Conservation (phyloP, 257 asterid genomes). For the Gentiana dahurica region DNA sequence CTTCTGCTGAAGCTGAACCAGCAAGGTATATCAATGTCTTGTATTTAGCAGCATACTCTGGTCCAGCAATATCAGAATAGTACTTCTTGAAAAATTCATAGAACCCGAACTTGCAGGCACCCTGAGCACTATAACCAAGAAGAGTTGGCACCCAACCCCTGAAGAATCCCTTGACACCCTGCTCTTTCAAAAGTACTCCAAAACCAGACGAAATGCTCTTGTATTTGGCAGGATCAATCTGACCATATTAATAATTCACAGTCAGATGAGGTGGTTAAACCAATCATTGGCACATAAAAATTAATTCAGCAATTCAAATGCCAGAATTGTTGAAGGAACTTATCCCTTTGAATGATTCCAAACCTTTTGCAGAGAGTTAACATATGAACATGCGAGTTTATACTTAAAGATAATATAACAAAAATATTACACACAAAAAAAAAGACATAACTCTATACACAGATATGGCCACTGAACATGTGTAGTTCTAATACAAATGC, state of each 20-base stretch:
- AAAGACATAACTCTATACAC: no score
- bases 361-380: no score
- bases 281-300: no score
- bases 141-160: conserved; percentile 62
- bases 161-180: conserved; percentile 46
- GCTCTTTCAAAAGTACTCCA: conserved; percentile 45
- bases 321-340: no score
- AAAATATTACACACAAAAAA: no score
- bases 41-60: conserved; percentile 46
- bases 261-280: conserved; percentile 3
- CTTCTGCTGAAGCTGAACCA: conserved; percentile 60
- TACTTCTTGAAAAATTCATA: conserved; percentile 58
- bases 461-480: no score
- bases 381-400: no score
- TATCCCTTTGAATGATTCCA: no score
- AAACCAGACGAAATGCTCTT: conserved; percentile 47
- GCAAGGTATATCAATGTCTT: conserved; percentile 55
- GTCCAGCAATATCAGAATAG: conserved; percentile 50
- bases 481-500: no score
- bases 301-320: no score
- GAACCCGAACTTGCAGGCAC: conserved; percentile 62
- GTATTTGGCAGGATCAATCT: conserved; percentile 55
- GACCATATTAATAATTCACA: not conserved
- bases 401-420: no score
- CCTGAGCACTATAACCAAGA: conserved; percentile 62